Base-by-base conservation (phyloP, 2,329 filamentous ascomycete species). In the Hortaea sp. region DNA sequence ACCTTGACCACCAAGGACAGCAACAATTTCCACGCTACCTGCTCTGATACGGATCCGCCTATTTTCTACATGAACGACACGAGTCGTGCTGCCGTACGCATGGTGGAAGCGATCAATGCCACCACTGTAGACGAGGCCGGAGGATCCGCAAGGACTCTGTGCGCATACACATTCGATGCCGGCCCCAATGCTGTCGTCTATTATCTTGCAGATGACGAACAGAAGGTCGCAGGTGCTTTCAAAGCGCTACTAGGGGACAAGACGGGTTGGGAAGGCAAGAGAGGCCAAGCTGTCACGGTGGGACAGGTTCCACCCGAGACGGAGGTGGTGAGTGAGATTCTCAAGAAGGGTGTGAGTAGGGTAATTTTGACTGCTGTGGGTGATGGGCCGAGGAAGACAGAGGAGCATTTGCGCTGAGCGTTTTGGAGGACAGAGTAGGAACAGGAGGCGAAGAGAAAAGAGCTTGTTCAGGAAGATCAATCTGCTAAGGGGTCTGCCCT, bases 21-120 rank as follows among this genome's bases (percentile, higher is more conserved):
- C 63, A 98, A 98, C 72, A 87, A 82, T 49, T 98, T 98, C 80
- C 92, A 98, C 67, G 87, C 92, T 34, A 88, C 84, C 47, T 97
- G 92, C 66, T 74, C 94, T 57, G 92, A 98, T 65, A 97, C 92
- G 1, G 88, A 88, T 69, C 92, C 94, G 39, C 92, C 94, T 12
- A 98, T 98, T 63, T 95, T 95, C 69, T 98, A 98, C 74, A 82
- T 98, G 76, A 98, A 95, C 69, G 92, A 98, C 64, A 82, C 90
- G 11, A 90, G 84, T 13, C 76, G 85, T 34, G 88, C 90, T 1
- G 88, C 90, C 5, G 87, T 98, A 49, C 78, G 87, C 44, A 81
- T 88, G 11, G 89, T 95, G 29, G 88, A 98, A 71, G 77, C 82
- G 56, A 86, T 97, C 70, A 98, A 98, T 63, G 75, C 75, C 45